Percentiles rank a stretch among this genome's conserved stretches.
Conservation (phyloP, 2,329 filamentous ascomycete species). For the Onygena corvina region DNA sequence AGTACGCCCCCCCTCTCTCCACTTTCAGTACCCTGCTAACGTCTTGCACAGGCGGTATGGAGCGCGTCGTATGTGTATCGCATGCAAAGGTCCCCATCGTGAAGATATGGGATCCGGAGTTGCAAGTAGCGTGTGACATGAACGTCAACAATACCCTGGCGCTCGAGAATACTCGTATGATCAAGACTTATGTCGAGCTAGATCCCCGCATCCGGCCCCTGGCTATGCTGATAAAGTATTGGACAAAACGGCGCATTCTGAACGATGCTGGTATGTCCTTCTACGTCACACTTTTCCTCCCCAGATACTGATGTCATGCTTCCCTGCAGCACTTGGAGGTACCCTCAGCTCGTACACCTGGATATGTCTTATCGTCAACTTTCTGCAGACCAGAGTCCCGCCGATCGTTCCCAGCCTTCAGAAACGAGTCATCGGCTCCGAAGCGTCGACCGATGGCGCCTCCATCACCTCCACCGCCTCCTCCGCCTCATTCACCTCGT, state of each 20-base stretch:
- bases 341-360: conserved; percentile 97
- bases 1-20: conserved; percentile 41
- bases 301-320: neutral
- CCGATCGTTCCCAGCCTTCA: conserved; percentile 80
- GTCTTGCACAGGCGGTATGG: conserved; percentile 65
- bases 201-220: conserved; percentile 82
- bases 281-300: neutral
- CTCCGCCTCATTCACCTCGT: conserved; percentile 37
- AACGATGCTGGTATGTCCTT: conserved; percentile 77
- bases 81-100: conserved; percentile 96
- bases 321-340: conserved; percentile 61
- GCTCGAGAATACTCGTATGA: conserved; percentile 93
- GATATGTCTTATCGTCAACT: conserved; percentile 97
- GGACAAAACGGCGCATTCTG: conserved; percentile 82
- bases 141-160: conserved; percentile 97
- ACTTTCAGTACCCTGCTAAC: conserved; percentile 14
- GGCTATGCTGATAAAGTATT: conserved; percentile 95
- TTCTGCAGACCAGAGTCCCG: conserved; percentile 74
- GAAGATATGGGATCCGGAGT: conserved; percentile 94
- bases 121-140: conserved; percentile 85
- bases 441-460: conserved; percentile 51
- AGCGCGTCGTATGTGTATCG: conserved; percentile 87
- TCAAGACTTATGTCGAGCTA: conserved; percentile 88
- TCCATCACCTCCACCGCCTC: conserved; percentile 30
- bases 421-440: conserved; percentile 42